phyloP scores from a whole-genome alignment of 352 stramenopile species.

The Phytopythium chamaehyphon region DNA sequence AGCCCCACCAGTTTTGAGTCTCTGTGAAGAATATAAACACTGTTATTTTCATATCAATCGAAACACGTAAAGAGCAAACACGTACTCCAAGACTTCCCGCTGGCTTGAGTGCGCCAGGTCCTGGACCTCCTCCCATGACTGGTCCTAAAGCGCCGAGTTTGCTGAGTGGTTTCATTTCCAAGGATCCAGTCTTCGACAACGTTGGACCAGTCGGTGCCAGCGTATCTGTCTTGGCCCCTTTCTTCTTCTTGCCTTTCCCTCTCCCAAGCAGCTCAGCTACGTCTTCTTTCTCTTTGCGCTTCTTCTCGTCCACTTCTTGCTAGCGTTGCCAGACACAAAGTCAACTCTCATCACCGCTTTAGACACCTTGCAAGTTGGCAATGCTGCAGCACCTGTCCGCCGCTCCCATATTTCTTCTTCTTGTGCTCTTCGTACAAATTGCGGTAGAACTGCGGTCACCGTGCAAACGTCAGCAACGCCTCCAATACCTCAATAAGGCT shows the following conservation, averaged over 20 bases:
- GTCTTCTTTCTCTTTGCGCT: slow-evolving; percentile 80
- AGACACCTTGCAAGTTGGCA: no score
- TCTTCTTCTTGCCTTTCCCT: slow-evolving; percentile 48
- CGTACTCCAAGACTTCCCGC: slow-evolving; percentile 49
- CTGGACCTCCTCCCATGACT: slow-evolving; percentile 11
- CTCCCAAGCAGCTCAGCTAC: slow-evolving; percentile 75
- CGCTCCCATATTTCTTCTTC: slow-evolving; percentile 49
- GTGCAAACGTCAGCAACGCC: not conserved
- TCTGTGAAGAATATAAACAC: not conserved
- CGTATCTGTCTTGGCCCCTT: slow-evolving; percentile 44
- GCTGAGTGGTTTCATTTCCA: slow-evolving; percentile 76
- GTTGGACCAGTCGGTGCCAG: slow-evolving; percentile 27
- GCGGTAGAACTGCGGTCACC: slow-evolving; percentile 77
- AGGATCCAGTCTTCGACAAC: slow-evolving; percentile 27
- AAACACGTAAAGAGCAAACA: not conserved
- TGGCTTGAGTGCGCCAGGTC: slow-evolving; percentile 31
- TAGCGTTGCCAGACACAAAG: not conserved
- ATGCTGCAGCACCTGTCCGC: slow-evolving; percentile 22
- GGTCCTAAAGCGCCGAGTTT: slow-evolving; percentile 27
- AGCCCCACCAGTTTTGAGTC: slow-evolving; percentile 16
- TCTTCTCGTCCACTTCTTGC: slow-evolving; percentile 67
- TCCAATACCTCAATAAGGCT: not conserved
- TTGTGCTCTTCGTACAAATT: slow-evolving; percentile 93
- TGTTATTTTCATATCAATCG: not conserved
- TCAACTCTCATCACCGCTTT: no score